Evolutionary conservation across 306 rosid genomes (phyloP).

Genomic region (Prunus fruticosa): DNA sequence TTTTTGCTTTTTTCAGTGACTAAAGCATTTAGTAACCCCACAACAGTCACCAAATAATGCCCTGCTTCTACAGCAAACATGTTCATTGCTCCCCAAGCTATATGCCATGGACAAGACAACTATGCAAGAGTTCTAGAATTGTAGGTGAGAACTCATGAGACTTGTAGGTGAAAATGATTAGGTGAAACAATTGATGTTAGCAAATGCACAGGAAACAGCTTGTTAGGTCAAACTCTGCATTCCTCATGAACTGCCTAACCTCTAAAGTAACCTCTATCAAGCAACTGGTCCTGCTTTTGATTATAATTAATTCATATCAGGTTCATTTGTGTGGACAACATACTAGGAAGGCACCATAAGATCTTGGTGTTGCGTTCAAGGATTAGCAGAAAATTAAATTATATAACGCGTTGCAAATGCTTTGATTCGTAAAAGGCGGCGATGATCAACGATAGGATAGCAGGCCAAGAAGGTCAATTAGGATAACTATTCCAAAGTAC

Average conservation of each 20-base stretch:
- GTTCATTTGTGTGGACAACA: not conserved
- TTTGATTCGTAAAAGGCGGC: conserved; percentile 12
- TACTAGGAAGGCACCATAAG: not conserved
- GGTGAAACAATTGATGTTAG: conserved; percentile 9
- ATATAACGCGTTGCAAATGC: not conserved
- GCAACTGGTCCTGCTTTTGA: not conserved
- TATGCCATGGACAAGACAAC: not conserved
- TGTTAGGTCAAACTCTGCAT: not conserved
- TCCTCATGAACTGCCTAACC: not conserved
- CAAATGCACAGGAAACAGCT: not conserved
- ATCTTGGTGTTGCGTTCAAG: not conserved
- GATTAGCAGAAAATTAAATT: not conserved
- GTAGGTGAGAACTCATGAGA: conserved; percentile 12
- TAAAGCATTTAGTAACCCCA: too few relatives aligned
- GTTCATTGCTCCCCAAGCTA: not conserved
- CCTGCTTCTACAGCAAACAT: not conserved
- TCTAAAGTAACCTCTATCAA: conserved; percentile 1
- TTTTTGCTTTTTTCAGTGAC: too few relatives aligned
- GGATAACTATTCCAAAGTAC: not conserved
- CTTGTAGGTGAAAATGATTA: conserved; percentile 14
- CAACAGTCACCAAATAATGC: too few relatives aligned
- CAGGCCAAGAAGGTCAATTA: not conserved
- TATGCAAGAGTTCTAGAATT: not conserved
- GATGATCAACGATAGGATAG: not conserved
- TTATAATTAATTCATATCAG: not conserved